Evolutionary conservation across 257 asterid genomes (phyloP).

Genomic region (Phtheirospermum japonicum): DNA sequence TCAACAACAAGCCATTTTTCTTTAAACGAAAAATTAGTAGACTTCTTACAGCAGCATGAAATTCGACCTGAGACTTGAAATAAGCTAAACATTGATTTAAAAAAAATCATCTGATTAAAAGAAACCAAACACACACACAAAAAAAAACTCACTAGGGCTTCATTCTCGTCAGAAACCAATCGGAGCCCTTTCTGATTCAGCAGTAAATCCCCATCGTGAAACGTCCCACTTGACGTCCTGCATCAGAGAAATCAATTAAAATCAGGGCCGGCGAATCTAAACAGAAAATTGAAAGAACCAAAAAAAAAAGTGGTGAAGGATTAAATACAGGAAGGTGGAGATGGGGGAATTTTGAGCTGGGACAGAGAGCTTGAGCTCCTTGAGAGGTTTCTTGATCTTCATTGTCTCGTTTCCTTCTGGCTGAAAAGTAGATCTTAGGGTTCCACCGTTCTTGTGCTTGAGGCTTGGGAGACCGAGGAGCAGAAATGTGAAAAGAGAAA

Average conservation of each 20-base stretch:
- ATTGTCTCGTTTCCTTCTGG: conserved; percentile 31
- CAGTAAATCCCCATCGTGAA: conserved; percentile 85
- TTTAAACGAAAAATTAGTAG: background rate
- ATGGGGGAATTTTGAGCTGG: conserved; percentile 80
- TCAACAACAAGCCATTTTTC: background rate
- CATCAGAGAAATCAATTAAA: conserved; percentile 24
- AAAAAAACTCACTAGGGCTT: conserved; percentile 45
- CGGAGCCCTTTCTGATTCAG: conserved; percentile 85
- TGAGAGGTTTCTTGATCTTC: conserved; percentile 83
- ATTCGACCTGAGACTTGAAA: background rate
- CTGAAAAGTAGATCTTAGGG: conserved; percentile 29
- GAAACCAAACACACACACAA: background rate
- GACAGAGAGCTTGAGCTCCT: conserved; percentile 84
- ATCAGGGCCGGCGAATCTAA: background rate
- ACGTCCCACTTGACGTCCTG: conserved; percentile 97
- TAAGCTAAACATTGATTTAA: conserved; percentile 1
- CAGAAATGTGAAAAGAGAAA: conserved; percentile 9
- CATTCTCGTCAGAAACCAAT: conserved; percentile 62
- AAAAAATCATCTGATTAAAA: background rate
- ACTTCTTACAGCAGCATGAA: background rate
- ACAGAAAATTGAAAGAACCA: background rate
- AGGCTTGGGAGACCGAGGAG: background rate
- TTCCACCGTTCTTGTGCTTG: background rate
- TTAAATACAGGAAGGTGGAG: conserved; percentile 61
- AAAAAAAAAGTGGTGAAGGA: background rate